These are phyloP conservation scores for Candida albicans DNA, from an alignment of 1,139 yeast genomes.

Conservation along the genomic window DNA sequence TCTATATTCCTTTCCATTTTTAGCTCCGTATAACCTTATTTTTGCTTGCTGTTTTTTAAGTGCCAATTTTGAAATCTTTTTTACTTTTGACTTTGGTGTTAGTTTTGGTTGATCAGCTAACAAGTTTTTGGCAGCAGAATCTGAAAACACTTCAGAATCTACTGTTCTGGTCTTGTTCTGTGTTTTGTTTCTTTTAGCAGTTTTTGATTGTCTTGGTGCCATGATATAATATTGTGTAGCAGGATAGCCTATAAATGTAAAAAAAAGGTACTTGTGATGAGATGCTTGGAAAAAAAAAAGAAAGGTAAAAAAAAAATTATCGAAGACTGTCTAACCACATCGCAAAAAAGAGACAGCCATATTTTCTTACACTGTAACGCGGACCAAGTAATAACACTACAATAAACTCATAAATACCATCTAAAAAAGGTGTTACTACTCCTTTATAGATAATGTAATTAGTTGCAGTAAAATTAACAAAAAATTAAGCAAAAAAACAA, in stretches of 20 bases:
- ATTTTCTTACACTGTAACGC: background rate
- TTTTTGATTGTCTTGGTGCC: slow-evolving; percentile 61
- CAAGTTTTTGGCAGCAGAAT: slow-evolving; percentile 64
- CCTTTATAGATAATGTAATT: too few species aligned
- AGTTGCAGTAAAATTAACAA: background rate
- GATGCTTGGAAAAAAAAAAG: slow-evolving; percentile 7
- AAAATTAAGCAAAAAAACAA: slow-evolving; percentile 6
- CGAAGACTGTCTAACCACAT: background rate
- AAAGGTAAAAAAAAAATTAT: background rate
- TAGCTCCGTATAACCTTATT: slow-evolving; percentile 67
- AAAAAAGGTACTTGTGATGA: background rate
- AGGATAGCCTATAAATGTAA: background rate
- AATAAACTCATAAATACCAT: too few species aligned
- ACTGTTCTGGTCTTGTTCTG: slow-evolving; percentile 58
- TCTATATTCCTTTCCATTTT: slow-evolving; percentile 62
- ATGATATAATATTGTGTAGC: slow-evolving; percentile 49
- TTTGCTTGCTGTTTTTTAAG: slow-evolving; percentile 67
- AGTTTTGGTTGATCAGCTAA: slow-evolving; percentile 61
- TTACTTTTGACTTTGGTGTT: slow-evolving; percentile 58
- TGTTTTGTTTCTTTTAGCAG: slow-evolving; percentile 53
- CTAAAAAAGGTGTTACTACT: too few species aligned
- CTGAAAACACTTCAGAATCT: slow-evolving; percentile 65
- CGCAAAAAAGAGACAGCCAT: background rate
- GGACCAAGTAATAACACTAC: too few species aligned
- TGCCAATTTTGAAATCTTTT: slow-evolving; percentile 49